phyloP scores from a whole-genome alignment of 2,329 filamentous ascomycete species.

The Pestalotiopsis sp. region DNA sequence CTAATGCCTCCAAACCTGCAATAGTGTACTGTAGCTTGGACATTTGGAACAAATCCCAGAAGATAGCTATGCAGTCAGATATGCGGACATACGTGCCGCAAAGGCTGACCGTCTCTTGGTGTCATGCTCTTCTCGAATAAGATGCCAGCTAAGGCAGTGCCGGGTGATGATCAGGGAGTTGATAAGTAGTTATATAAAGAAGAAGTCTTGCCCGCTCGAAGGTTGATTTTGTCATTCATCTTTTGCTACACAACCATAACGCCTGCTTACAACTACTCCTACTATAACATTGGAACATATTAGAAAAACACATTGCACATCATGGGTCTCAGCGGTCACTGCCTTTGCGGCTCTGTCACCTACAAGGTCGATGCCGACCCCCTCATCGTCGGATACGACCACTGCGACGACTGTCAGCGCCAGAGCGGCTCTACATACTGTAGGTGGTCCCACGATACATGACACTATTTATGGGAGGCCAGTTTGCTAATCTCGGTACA shows the following conservation, averaged over 20 bases:
- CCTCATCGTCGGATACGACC: conserved; percentile 62
- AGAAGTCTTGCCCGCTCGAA: background rate
- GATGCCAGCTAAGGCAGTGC: background rate
- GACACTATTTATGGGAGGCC: background rate
- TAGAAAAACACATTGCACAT: conserved; percentile 27
- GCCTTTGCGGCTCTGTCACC: conserved; percentile 72
- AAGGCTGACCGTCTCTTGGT: background rate
- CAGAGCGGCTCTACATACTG: conserved; percentile 72
- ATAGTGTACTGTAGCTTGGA: background rate
- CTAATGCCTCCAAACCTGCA: background rate
- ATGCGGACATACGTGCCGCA: background rate
- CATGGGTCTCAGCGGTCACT: conserved; percentile 71
- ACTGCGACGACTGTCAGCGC: conserved; percentile 75
- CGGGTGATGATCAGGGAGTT: background rate
- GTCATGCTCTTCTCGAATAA: background rate
- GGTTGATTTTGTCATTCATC: background rate
- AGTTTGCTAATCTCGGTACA: background rate
- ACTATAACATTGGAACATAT: background rate
- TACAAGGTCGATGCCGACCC: conserved; percentile 56
- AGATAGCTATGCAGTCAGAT: background rate
- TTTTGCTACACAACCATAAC: background rate
- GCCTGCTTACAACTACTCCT: background rate
- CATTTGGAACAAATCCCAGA: too few relatives aligned
- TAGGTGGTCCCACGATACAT: conserved; percentile 34
- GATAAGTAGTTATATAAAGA: background rate